Percentiles rank a stretch among this genome's conserved stretches.
Conservation (phyloP, 2,329 filamentous ascomycete species). For the Neonectria ditissima region DNA sequence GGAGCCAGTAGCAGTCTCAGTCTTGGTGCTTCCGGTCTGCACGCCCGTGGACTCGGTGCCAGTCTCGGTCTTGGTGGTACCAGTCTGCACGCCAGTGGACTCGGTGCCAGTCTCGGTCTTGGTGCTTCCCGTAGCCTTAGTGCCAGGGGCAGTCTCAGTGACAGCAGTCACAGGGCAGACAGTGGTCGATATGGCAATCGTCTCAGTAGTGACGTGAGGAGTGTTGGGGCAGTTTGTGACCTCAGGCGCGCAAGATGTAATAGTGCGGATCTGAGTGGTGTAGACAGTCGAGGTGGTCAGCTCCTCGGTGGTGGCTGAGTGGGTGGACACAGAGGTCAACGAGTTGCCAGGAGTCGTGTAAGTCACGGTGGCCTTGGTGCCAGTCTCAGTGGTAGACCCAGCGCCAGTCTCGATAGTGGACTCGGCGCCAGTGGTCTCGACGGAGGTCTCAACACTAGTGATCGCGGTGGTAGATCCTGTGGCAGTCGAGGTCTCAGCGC, state of each 20-base stretch:
- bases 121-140: constrained; percentile 4
- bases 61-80: neutral
- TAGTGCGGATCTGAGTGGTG: constrained; percentile 45
- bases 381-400: neutral
- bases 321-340: neutral
- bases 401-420: neutral
- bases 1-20: neutral
- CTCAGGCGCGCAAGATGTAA: constrained; percentile 47
- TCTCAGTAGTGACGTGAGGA: constrained; percentile 43
- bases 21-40: neutral
- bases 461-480: no score
- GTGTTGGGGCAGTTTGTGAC: constrained; percentile 48
- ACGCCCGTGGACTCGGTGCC: neutral
- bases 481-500: neutral
- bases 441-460: neutral
- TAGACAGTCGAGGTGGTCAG: constrained; percentile 50
- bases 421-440: no score
- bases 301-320: neutral
- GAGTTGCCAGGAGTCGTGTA: no score
- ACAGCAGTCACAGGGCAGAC: constrained; percentile 37
- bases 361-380: neutral
- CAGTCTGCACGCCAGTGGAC: neutral
- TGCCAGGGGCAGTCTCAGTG: constrained; percentile 12
- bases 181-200: constrained; percentile 49
- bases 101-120: neutral